Conservation (phyloP, 306 rosid species). For the Casuarina equisetifolia region DNA sequence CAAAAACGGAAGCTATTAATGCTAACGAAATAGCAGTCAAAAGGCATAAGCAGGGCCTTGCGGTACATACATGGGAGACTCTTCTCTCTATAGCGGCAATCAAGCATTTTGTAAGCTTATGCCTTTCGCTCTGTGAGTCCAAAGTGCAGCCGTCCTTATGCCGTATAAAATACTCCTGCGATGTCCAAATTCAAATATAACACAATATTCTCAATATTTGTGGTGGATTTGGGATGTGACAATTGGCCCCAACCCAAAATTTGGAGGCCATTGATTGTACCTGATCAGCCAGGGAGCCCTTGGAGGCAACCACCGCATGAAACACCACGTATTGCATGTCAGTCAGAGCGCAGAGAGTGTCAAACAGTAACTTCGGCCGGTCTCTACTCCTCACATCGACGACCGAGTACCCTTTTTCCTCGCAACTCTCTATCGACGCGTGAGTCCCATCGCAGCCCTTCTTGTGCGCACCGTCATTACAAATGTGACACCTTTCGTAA, state of each 20-base stretch:
- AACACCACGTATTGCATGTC: slow-evolving; percentile 75
- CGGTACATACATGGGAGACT: slow-evolving; percentile 59
- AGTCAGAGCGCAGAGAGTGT: slow-evolving; percentile 75
- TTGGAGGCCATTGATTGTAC: slow-evolving; percentile 20
- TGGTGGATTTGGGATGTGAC: no score
- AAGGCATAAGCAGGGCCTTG: background rate
- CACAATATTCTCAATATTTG: no score
- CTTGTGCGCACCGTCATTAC: slow-evolving; percentile 51
- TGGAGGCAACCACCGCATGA: slow-evolving; percentile 80
- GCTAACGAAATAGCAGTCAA: background rate
- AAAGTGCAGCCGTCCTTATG: slow-evolving; percentile 45
- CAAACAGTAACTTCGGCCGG: slow-evolving; percentile 77
- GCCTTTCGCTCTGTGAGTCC: slow-evolving; percentile 51
- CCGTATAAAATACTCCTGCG: slow-evolving; percentile 74
- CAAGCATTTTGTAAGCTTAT: slow-evolving; percentile 52
- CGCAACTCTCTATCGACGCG: slow-evolving; percentile 52
- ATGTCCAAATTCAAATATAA: background rate
- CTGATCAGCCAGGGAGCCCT: slow-evolving; percentile 69
- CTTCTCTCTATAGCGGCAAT: slow-evolving; percentile 86
- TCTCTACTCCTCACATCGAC: slow-evolving; percentile 65
- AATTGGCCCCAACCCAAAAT: no score
- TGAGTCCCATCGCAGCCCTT: slow-evolving; percentile 71
- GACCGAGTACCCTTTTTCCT: slow-evolving; percentile 71
- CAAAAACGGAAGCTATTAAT: background rate
- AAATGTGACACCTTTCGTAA: slow-evolving; percentile 52